Evolutionary conservation across 805 yeast species (phyloP).

Genomic region (Wickerhamiella lipophila): DNA sequence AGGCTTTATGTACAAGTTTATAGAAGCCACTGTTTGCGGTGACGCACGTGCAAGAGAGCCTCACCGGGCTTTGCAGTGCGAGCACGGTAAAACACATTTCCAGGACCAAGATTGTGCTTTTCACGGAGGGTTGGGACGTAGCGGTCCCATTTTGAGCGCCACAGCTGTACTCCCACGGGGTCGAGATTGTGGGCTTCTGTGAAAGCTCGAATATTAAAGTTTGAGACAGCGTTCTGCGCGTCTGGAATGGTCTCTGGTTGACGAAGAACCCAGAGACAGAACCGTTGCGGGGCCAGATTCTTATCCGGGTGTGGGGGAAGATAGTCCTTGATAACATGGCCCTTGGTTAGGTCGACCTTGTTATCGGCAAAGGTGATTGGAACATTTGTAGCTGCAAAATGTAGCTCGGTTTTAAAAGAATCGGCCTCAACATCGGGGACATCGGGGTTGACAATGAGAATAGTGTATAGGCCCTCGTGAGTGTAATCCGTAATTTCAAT

Average conservation of each 20-base stretch:
- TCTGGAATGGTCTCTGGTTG: constrained; percentile 34
- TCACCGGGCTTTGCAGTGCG: constrained; percentile 23
- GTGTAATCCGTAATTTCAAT: constrained; percentile 65
- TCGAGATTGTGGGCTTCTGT: constrained; percentile 41
- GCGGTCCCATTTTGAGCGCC: constrained; percentile 73
- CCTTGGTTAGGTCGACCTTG: constrained; percentile 32
- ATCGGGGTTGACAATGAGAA: constrained; percentile 82
- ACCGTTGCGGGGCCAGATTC: constrained; percentile 71
- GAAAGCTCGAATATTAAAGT: constrained; percentile 65
- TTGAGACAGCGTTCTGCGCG: constrained; percentile 25
- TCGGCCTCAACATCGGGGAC: constrained; percentile 64
- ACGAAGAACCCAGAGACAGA: constrained; percentile 80
- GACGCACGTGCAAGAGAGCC: constrained; percentile 21
- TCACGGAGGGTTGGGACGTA: constrained; percentile 59
- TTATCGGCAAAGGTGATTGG: constrained; percentile 46
- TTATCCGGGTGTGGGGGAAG: constrained; percentile 81
- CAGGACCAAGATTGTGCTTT: constrained; percentile 58
- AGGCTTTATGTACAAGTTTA: constrained; percentile 7
- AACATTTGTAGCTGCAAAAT: constrained; percentile 66
- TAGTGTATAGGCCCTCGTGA: constrained; percentile 49
- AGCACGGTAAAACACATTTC: constrained; percentile 44
- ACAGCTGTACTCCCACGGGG: constrained; percentile 86
- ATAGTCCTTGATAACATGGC: constrained; percentile 44
- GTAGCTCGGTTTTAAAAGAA: constrained; percentile 55
- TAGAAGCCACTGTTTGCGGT: constrained; percentile 20